A percentile compares a stretch with the other conserved stretches of the same genome.
Evolutionary conservation across 805 yeast genomes (phyloP).

Genomic region (Zygosaccharomyces kombuchaensis): DNA sequence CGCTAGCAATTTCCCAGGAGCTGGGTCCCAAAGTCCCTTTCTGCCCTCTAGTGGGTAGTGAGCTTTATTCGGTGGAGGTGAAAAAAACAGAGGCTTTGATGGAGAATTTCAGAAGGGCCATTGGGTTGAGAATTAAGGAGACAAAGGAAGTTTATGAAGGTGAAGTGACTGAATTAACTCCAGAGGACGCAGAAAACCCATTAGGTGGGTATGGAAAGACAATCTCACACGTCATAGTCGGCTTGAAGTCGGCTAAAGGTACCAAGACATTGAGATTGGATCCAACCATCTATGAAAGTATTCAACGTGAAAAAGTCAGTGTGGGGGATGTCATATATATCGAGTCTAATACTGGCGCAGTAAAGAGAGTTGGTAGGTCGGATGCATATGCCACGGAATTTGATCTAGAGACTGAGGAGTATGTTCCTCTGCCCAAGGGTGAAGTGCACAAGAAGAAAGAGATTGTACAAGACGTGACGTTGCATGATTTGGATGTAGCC

Average conservation of each 20-base stretch:
- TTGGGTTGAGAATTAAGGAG: slow-evolving; percentile 93
- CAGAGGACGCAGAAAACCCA: slow-evolving; percentile 95
- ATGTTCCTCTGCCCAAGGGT: slow-evolving; percentile 97
- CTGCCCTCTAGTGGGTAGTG: slow-evolving; percentile 95
- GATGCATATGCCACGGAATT: slow-evolving; percentile 98
- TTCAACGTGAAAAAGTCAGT: slow-evolving; percentile 89
- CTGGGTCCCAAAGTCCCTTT: slow-evolving; percentile 96
- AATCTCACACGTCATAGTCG: slow-evolving; percentile 88
- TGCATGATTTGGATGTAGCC: slow-evolving; percentile 94
- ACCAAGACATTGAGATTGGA: slow-evolving; percentile 85
- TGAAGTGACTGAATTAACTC: slow-evolving; percentile 91
- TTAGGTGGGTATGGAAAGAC: slow-evolving; percentile 98
- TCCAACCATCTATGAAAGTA: slow-evolving; percentile 88
- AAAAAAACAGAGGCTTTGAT: slow-evolving; percentile 93
- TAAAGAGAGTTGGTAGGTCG: slow-evolving; percentile 95
- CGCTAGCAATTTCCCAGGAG: slow-evolving; percentile 92
- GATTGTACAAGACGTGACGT: slow-evolving; percentile 93
- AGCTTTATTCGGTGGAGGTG: slow-evolving; percentile 91
- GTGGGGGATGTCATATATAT: slow-evolving; percentile 97
- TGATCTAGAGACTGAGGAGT: slow-evolving; percentile 97
- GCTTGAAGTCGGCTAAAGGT: slow-evolving; percentile 88
- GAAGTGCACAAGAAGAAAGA: slow-evolving; percentile 98
- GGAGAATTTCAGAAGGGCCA: slow-evolving; percentile 95
- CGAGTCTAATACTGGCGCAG: slow-evolving; percentile 96
- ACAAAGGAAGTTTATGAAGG: slow-evolving; percentile 98